A percentile compares a stretch with the other conserved stretches of the same genome.
Evolutionary conservation across 164 flowering plant species (phyloP).

Genomic region (Berberis vulgaris): DNA sequence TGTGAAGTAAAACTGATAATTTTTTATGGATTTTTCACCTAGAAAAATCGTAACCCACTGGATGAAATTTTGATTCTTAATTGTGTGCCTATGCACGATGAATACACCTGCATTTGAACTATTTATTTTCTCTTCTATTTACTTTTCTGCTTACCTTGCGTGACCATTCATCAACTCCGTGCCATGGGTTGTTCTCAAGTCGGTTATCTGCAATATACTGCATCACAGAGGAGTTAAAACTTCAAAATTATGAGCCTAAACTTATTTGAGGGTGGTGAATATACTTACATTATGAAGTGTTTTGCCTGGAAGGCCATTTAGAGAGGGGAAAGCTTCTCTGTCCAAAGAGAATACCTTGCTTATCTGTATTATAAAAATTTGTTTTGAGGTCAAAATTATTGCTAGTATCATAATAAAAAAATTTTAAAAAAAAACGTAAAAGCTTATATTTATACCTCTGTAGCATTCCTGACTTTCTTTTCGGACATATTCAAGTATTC

Average conservation of each 20-base stretch:
- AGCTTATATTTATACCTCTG: slow-evolving; percentile 48
- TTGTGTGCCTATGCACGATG: too few species aligned
- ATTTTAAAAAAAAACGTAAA: background rate
- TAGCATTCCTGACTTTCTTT: slow-evolving; percentile 86
- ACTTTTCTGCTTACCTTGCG: slow-evolving; percentile 50
- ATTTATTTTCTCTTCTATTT: background rate
- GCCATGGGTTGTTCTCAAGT: slow-evolving; percentile 86
- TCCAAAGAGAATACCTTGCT: slow-evolving; percentile 79
- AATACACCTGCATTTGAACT: background rate
- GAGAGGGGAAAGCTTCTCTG: slow-evolving; percentile 79
- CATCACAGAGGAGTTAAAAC: background rate
- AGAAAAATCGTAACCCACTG: too few species aligned
- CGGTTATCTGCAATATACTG: slow-evolving; percentile 87
- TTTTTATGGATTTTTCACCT: too few species aligned
- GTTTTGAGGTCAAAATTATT: slow-evolving; percentile 3
- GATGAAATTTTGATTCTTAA: too few species aligned
- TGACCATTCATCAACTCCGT: slow-evolving; percentile 76
- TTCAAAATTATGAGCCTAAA: background rate
- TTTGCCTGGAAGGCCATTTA: slow-evolving; percentile 92
- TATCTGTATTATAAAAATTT: slow-evolving; percentile 39
- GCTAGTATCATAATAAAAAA: background rate
- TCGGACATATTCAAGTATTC: slow-evolving; percentile 73
- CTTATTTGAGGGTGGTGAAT: background rate
- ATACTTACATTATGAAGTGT: slow-evolving; percentile 82
- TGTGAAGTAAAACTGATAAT: too few species aligned